Conservation (phyloP, 768 basidiomycete species). For the Lentinus brumalis region DNA sequence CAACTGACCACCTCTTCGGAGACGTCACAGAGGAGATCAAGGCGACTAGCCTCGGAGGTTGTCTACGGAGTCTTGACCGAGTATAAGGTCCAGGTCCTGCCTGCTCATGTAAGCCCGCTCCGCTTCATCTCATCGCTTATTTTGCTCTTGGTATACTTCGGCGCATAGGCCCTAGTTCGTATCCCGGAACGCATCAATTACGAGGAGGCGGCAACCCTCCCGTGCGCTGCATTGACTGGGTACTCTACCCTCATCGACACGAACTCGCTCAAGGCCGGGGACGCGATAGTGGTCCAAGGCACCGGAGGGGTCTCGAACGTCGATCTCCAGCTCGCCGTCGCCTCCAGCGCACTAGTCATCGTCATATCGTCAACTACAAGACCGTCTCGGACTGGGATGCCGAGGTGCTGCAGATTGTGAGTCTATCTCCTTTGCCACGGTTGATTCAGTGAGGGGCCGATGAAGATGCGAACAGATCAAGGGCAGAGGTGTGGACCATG, state of each 20-base stretch:
- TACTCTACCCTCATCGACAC: constrained; percentile 59
- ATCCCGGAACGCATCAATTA: constrained; percentile 60
- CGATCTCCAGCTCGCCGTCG: constrained; percentile 61
- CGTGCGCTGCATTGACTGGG: constrained; percentile 64
- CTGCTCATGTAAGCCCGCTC: constrained; percentile 38
- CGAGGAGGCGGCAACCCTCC: constrained; percentile 66
- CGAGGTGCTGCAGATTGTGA: constrained; percentile 44
- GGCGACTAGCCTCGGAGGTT: constrained; percentile 45
- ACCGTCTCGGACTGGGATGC: constrained; percentile 59
- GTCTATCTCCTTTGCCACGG: no score
- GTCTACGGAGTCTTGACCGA: constrained; percentile 56
- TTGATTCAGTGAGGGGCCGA: constrained; percentile 32
- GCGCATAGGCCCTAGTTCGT: constrained; percentile 39
- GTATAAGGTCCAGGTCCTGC: constrained; percentile 54
- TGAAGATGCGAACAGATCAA: constrained; percentile 48
- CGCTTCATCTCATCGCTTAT: no score
- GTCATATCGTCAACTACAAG: constrained; percentile 70
- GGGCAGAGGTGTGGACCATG: constrained; percentile 36
- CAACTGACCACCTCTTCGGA: constrained; percentile 48
- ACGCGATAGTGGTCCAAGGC: constrained; percentile 59
- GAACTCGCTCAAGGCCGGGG: constrained; percentile 55
- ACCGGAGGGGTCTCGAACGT: constrained; percentile 62
- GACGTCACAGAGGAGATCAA: constrained; percentile 40
- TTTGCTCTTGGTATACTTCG: no score
- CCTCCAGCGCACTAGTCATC: constrained; percentile 64